Base-by-base conservation (phyloP, 495 filamentous ascomycete species). In the Saxophila tyrrhenica region DNA sequence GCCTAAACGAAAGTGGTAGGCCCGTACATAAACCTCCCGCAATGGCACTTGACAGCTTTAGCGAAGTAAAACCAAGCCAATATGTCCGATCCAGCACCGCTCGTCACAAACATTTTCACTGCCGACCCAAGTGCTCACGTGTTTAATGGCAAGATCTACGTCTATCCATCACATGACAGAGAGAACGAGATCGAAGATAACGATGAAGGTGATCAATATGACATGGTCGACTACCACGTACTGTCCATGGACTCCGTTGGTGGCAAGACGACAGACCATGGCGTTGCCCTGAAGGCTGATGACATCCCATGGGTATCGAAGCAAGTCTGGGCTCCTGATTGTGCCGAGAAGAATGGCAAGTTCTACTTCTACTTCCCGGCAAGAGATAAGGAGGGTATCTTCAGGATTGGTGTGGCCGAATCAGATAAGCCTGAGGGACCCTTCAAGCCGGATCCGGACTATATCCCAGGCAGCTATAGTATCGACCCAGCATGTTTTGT, bases 171-270 rank as follows among this genome's bases (percentile, higher is more conserved):
- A 7, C 80, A 83, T 69, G 80, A 83, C 68, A 70, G 76, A 55
- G 76, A 80, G 60, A 79, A 75, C 29, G 73, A 78, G 64, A 80
- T 81, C 62, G 44, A 73, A 42, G 75, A 78, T 68, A 86, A 86
- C 73, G 84, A 88, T 73, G 84, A 84, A 73, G 84, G 84, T 67
- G 84, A 86, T 71, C 84, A 88, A 67, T 88, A 86, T 67, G 84
- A 83, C 72, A 88, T 88, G 84, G 75, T 72, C 56, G 80, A 83
- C 68, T 83, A 83, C 73, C 79, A 82, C 52, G 80, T 82, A 63
- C 78, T 82, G 66, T 77, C 71, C 48, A 71, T 75, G 51, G 55
- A 66, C 1, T 63, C 70, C 3, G 70, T 79, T 13, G 74, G 74
- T 49, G 72, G 70, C 1, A 67, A 70, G 2, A 77, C 81, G 3